phyloP scores from a whole-genome alignment of 495 filamentous ascomycete genomes.

The Astrothelium subdiscretum region DNA sequence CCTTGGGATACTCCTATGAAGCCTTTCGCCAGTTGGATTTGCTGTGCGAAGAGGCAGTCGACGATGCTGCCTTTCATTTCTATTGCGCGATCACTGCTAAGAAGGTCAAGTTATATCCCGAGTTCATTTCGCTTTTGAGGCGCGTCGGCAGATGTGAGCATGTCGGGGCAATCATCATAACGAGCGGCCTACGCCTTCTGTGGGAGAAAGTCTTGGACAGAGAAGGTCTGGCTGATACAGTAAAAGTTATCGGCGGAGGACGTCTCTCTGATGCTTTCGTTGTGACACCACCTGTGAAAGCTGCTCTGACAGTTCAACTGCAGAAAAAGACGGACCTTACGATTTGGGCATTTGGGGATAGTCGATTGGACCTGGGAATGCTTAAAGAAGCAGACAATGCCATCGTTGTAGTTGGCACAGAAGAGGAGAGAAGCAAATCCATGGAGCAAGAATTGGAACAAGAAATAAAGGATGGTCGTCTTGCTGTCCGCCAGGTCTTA shows the following conservation, averaged over 20 bases:
- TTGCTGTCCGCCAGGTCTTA: constrained; percentile 38
- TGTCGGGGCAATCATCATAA: constrained; percentile 44
- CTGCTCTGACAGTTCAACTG: constrained; percentile 34
- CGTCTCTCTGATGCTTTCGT: constrained; percentile 40
- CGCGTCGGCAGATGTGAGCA: constrained; percentile 25
- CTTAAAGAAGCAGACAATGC: constrained; percentile 41
- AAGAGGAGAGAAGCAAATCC: constrained; percentile 38
- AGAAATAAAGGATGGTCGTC: constrained; percentile 33
- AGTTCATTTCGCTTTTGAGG: constrained; percentile 38
- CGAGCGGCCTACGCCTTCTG: constrained; percentile 42
- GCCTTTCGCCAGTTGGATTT: constrained; percentile 47
- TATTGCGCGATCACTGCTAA: constrained; percentile 38
- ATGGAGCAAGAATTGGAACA: constrained; percentile 41
- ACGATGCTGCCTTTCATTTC: constrained; percentile 35
- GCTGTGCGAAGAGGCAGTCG: constrained; percentile 40
- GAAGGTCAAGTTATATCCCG: constrained; percentile 36
- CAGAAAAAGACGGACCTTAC: constrained; percentile 24
- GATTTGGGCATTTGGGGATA: constrained; percentile 54
- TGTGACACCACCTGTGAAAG: constrained; percentile 44
- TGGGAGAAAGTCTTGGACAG: constrained; percentile 46
- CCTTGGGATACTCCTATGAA: constrained; percentile 41
- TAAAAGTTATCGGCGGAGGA: constrained; percentile 47
- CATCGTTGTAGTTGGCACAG: constrained; percentile 46
- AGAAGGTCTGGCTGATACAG: constrained; percentile 32
- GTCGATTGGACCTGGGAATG: constrained; percentile 50